Base-by-base conservation (phyloP, 1,139 yeast genomes). In the Hanseniaspora sp. region DNA sequence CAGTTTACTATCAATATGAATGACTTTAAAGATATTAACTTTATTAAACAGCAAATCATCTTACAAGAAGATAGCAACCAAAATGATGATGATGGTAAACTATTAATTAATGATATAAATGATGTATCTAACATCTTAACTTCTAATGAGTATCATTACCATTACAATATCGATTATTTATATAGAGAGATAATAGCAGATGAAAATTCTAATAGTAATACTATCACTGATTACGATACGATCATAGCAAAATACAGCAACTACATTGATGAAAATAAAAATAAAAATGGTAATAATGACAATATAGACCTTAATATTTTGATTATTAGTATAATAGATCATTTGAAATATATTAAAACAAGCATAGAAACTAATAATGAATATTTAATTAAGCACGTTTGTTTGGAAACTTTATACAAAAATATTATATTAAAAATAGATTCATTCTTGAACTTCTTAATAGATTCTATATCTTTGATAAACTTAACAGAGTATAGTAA, bases 291-390 rank as follows among this genome's bases (percentile, higher is more conserved):
- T 8, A 44, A 48, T 28, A 9, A 35, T 30, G 46, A 51, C 17
- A 51, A 51, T 31, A 40, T 51, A n/a, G 48, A 51, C 9, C 45
- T 51, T 1, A 37, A 51, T 17, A 51, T 51, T 15, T 37, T 51
- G n/a, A 51, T 51, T 9, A 35, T 51, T 18, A 51, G 47, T 28
- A 43, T 46, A 1, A 29, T 44, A 13, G 47, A 51, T 28, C 30
- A 38, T 18, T 5, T 44, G 12, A 51, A 51, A 30, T 42, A 51
- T 35, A 45, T 51, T n/a, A 29, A 46, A 11, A 7, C 17, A 8
- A 37, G n/a, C 11, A 18, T 34, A n/a, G n/a, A 35, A 7, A 12
- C 9, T 31, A 46, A 46, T 35, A 46, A 46, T 11, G 35, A 46
- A n/a, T 18, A 31, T 18, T 1, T 46, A 8, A 34, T 43, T 6